These are phyloP conservation scores for Macrotyloma uniflorum DNA, from an alignment of 306 rosid species.

Conservation along the genomic window DNA sequence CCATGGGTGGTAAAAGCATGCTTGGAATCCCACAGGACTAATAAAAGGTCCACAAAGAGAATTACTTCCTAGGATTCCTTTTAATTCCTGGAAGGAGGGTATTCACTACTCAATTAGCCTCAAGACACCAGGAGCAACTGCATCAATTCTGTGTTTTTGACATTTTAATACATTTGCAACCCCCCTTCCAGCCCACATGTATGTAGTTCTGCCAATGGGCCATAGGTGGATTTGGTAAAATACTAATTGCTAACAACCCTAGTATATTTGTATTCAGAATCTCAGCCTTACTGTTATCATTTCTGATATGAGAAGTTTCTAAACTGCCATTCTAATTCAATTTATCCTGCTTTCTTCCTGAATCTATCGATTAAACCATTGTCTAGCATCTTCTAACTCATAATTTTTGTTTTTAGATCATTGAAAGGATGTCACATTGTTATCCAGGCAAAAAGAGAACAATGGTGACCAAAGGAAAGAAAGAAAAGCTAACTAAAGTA, in stretches of 20 bases:
- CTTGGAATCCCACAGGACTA: background rate
- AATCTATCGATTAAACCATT: background rate
- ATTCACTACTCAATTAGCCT: background rate
- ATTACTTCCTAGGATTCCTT: background rate
- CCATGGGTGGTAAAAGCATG: background rate
- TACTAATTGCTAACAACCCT: background rate
- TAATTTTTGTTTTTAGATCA: too few species aligned
- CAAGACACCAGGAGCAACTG: background rate
- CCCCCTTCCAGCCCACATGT: background rate
- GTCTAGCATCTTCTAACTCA: background rate
- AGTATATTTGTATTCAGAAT: background rate
- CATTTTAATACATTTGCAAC: background rate
- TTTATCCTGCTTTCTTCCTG: background rate
- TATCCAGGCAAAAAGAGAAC: background rate
- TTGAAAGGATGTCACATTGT: background rate
- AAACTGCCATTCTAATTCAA: background rate
- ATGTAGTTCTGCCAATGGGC: background rate
- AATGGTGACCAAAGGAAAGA: background rate
- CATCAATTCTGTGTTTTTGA: background rate
- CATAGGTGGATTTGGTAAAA: background rate
- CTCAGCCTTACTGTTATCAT: background rate
- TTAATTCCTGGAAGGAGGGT: background rate
- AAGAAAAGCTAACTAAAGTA: background rate
- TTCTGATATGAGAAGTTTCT: background rate
- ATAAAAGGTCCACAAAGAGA: background rate